phyloP scores from a whole-genome alignment of 108 stramenopile genomes.

The Chaetoceros tenuissimus region DNA sequence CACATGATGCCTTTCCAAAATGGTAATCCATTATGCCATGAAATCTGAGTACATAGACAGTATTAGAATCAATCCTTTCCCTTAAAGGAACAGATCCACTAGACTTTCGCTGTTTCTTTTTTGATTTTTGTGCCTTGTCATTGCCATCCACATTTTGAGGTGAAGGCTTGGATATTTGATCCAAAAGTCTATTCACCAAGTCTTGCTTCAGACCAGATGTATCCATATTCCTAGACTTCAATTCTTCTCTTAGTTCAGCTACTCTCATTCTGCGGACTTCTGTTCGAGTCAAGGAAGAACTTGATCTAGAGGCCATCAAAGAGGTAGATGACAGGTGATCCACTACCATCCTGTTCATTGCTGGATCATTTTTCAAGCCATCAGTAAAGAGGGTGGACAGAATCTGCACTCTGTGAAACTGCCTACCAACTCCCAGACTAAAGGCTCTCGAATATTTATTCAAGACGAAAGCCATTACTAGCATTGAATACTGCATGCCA shows the following conservation, averaged over 20 bases:
- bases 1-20: slow-evolving; percentile 39
- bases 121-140: background rate
- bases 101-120: background rate
- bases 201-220: slow-evolving; percentile 1
- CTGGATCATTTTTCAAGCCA: too few relatives aligned
- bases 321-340: too few relatives aligned
- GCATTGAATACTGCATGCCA: too few relatives aligned
- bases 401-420: too few relatives aligned
- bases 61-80: slow-evolving; percentile 3
- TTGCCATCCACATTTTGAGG: too few relatives aligned
- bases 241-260: slow-evolving; percentile 1
- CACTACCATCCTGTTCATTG: too few relatives aligned
- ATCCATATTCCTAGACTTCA: background rate
- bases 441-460: too few relatives aligned
- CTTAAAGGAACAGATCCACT: background rate
- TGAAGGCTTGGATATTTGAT: background rate
- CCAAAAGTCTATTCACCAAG: slow-evolving; percentile 1
- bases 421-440: too few relatives aligned
- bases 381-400: too few relatives aligned
- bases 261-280: slow-evolving; percentile 2
- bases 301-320: background rate
- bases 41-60: slow-evolving; percentile 26
- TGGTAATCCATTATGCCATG: slow-evolving; percentile 46
- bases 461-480: too few relatives aligned
- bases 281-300: background rate